phyloP scores from a whole-genome alignment of 345 rosid genomes.

The Acer campestre region DNA sequence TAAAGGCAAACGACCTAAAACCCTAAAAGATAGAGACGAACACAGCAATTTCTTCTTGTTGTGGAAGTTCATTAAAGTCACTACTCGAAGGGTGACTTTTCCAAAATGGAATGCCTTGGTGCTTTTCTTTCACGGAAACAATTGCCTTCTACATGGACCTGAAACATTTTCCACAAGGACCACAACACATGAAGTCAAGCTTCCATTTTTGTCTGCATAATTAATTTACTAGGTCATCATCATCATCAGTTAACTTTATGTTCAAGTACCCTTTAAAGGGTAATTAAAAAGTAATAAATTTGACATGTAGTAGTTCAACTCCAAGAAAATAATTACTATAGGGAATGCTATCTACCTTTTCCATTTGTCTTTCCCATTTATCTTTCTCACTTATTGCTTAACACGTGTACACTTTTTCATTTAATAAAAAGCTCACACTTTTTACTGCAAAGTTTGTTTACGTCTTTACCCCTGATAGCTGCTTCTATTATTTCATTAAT shows the following conservation, averaged over 20 bases:
- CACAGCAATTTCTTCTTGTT: conserved; percentile 7
- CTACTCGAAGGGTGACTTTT: conserved; percentile 62
- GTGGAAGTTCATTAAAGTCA: conserved; percentile 23
- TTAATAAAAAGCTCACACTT: no score
- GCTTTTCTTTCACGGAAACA: conserved; percentile 69
- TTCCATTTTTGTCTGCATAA: conserved; percentile 33
- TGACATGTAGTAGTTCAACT: conserved; percentile 38
- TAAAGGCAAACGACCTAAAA: conserved; percentile 25
- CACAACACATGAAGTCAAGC: conserved; percentile 32
- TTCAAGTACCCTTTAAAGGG: conserved; percentile 27
- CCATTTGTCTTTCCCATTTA: no score
- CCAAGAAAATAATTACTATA: conserved; percentile 12
- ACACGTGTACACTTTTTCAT: no score
- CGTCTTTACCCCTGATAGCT: no score
- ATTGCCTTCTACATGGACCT: conserved; percentile 67
- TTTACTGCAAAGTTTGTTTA: no score
- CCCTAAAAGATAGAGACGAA: conserved; percentile 21
- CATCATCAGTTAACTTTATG: conserved; percentile 12
- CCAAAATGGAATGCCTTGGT: conserved; percentile 69
- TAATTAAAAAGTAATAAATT: conserved; percentile 34
- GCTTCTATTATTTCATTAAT: no score
- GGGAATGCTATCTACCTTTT: no score
- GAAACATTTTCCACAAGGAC: conserved; percentile 25
- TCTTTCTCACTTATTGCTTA: no score
- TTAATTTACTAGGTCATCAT: conserved; percentile 14